Evolutionary conservation across 768 basidiomycete species (phyloP).

Genomic region (Tephrocybe sp.): DNA sequence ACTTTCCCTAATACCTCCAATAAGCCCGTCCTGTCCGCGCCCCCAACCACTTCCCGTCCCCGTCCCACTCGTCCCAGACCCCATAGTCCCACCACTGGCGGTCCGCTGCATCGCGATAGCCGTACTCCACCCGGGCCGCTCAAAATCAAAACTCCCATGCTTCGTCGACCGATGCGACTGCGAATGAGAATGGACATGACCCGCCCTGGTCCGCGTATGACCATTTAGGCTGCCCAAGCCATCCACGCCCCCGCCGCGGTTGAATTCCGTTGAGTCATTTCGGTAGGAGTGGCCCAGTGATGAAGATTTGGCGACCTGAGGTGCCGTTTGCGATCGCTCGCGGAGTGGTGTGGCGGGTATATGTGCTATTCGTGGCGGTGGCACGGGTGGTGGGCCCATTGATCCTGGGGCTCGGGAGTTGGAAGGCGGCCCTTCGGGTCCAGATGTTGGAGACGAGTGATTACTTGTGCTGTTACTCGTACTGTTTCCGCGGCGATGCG

Average conservation of each 20-base stretch:
- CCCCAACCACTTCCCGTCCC: constrained; percentile 29
- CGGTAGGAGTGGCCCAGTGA: constrained; percentile 15
- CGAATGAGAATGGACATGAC: constrained; percentile 6
- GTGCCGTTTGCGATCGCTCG: neutral
- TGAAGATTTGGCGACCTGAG: constrained; percentile 9
- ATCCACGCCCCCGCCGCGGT: constrained; percentile 26
- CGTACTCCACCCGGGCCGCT: constrained; percentile 55
- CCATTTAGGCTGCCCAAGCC: constrained; percentile 28
- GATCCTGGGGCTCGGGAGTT: constrained; percentile 7
- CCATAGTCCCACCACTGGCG: constrained; percentile 38
- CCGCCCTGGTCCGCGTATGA: constrained; percentile 11
- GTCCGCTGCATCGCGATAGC: constrained; percentile 41
- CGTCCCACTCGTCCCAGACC: constrained; percentile 29
- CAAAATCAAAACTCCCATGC: constrained; percentile 78
- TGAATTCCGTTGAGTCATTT: constrained; percentile 37
- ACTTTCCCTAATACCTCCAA: constrained; percentile 31
- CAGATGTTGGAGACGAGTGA: constrained; percentile 8
- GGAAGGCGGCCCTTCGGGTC: constrained; percentile 7
- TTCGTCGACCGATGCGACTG: constrained; percentile 43
- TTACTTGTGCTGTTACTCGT: constrained; percentile 14
- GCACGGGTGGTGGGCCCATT: constrained; percentile 12
- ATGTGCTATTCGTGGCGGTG: constrained; percentile 29
- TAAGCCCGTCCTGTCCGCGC: constrained; percentile 16
- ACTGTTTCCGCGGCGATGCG: constrained; percentile 19
- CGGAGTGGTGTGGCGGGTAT: constrained; percentile 33